These are phyloP conservation scores for Moricandia arvensis DNA, from an alignment of 345 rosid species.

Conservation along the genomic window DNA sequence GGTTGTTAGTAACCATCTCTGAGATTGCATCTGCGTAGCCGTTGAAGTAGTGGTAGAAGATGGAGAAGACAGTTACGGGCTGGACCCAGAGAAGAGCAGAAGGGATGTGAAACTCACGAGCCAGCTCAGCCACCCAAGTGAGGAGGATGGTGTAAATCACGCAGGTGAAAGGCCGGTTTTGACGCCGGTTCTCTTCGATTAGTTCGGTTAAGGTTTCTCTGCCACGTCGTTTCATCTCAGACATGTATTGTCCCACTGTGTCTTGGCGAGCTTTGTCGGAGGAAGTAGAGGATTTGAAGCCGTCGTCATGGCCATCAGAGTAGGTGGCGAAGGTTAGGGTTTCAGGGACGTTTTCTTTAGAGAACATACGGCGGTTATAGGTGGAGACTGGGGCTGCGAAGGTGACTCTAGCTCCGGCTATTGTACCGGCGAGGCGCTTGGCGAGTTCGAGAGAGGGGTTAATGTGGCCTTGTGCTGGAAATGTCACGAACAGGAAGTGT, in stretches of 20 bases:
- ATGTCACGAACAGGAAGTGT: slow-evolving; percentile 45
- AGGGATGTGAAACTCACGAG: slow-evolving; percentile 45
- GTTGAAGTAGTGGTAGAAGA: slow-evolving; percentile 53
- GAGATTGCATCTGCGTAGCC: slow-evolving; percentile 48
- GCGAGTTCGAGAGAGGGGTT: slow-evolving; percentile 62
- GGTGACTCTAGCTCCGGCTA: slow-evolving; percentile 50
- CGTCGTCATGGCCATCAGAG: slow-evolving; percentile 62
- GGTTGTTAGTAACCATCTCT: slow-evolving; percentile 22
- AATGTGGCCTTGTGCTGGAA: slow-evolving; percentile 65
- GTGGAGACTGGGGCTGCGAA: slow-evolving; percentile 43
- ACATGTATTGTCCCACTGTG: slow-evolving; percentile 18
- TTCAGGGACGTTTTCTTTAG: slow-evolving; percentile 1
- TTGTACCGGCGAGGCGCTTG: slow-evolving; percentile 43
- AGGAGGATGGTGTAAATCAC: slow-evolving; percentile 50
- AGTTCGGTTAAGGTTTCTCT: slow-evolving; percentile 40
- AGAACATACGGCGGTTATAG: slow-evolving; percentile 40
- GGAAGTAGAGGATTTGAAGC: slow-evolving; percentile 23
- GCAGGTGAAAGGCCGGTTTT: slow-evolving; percentile 37
- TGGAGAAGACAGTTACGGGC: slow-evolving; percentile 50
- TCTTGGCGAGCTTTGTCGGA: background rate
- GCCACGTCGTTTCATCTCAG: slow-evolving; percentile 43
- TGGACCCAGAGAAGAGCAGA: slow-evolving; percentile 58
- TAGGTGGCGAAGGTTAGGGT: slow-evolving; percentile 43
- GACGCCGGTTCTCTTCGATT: slow-evolving; percentile 14
- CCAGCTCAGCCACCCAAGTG: slow-evolving; percentile 56